Evolutionary conservation across 345 rosid species (phyloP), one percentile per base, ranked within the genome.

Genomic region (Melastoma malabathricum): DNA sequence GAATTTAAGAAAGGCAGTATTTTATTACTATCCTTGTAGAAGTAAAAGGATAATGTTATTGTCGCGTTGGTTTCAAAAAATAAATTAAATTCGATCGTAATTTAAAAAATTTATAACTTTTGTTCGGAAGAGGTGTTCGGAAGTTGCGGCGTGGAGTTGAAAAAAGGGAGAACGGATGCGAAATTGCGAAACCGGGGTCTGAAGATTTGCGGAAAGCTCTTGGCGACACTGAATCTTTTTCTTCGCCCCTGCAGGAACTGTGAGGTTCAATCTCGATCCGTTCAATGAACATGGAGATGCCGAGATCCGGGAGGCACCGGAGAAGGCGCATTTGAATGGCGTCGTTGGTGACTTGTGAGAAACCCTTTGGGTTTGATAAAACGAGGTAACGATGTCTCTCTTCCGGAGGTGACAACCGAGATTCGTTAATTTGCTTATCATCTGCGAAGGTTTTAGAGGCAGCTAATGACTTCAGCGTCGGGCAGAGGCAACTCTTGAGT

Each of bases 401-500:
- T 31, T 0, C 10, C 25, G 31, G 15, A 1, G 38, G 46, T 18
- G 46, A 10, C 22, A 5, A 29, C 38, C 2, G 18, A 54, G n/a
- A 9, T 9, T 34, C 12, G 41, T 34, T 34, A 12, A 6, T 34
- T 34, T 34, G 41, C 41, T 34, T 34, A 6, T 18, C 25, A 12
- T 55, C 14, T 65, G 57, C 52, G 15, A 58, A 82, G 92, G 94
- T 84, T 59, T 78, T 75, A 2, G 93, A 84, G 60, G 82, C 87
- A 47, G 98, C 96, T 49, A 95, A 84, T 76, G 87, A 92, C 64
- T 92, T 84, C 63, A 92, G 96, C 47, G 84, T 87, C 41, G 96
- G 98, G 16, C 98, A 86, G 73, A 76, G 96, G 63, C 96, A 92
- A 50, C 64, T 92, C n/a, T 44, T 86, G 65, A 84, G 98, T 70